phyloP scores from a whole-genome alignment of 768 basidiomycete species.

The Agrocybe pediades region DNA sequence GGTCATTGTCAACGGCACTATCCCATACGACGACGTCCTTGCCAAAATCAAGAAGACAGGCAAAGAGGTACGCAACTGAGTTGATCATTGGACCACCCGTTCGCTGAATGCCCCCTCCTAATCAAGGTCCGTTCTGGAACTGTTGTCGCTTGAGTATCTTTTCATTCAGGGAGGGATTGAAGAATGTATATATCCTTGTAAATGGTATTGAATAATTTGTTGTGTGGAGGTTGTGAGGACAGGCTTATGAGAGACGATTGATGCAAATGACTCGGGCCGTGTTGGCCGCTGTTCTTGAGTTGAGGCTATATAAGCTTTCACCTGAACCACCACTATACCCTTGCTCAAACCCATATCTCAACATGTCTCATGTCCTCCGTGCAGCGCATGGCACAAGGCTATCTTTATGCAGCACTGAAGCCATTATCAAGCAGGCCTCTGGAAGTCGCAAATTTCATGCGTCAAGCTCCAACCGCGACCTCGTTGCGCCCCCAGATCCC shows the following conservation, averaged over 20 bases:
- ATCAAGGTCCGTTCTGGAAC: constrained; percentile 44
- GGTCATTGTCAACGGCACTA: constrained; percentile 65
- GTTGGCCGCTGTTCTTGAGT: not conserved
- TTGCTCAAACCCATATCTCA: no score
- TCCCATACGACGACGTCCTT: constrained; percentile 60
- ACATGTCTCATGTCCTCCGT: not conserved
- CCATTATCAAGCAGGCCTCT: not conserved
- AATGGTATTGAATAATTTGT: not conserved
- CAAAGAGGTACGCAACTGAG: constrained; percentile 62
- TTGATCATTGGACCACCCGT: not conserved
- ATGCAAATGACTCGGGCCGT: constrained; percentile 1
- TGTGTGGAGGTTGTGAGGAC: not conserved
- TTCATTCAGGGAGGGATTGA: not conserved
- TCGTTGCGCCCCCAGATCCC: constrained; percentile 75
- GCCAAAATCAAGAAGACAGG: constrained; percentile 90
- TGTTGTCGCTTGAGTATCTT: constrained; percentile 34
- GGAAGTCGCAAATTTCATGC: constrained; percentile 48
- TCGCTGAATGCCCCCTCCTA: not conserved
- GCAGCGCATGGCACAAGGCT: not conserved
- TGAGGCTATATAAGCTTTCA: not conserved
- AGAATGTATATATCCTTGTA: not conserved
- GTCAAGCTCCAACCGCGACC: constrained; percentile 28
- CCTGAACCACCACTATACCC: not conserved
- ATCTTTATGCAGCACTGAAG: not conserved
- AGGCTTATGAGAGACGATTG: not conserved